Percentiles rank a stretch among this genome's conserved stretches.
These are phyloP conservation scores for Saccharomycopsis amapae DNA, from an alignment of 805 yeast genomes.

Conservation along the genomic window DNA sequence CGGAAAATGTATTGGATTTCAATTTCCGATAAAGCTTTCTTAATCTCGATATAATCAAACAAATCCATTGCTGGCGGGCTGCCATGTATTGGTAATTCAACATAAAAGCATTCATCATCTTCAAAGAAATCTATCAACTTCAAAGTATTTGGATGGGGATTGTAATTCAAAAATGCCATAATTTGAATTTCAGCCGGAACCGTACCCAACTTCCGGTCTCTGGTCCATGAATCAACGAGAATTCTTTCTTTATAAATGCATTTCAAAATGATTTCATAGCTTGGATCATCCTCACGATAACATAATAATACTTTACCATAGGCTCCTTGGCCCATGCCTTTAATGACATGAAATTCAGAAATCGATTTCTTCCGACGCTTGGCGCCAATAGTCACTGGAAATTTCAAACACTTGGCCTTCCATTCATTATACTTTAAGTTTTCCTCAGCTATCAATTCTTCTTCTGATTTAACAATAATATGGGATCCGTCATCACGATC, in stretches of 20 bases:
- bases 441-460: constrained; percentile 39
- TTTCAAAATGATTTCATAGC: constrained; percentile 70
- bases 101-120: constrained; percentile 80
- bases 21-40: constrained; percentile 68
- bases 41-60: constrained; percentile 85
- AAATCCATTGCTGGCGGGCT: constrained; percentile 84
- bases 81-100: constrained; percentile 90
- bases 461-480: constrained; percentile 30
- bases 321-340: constrained; percentile 92
- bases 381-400: constrained; percentile 50
- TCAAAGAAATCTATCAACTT: constrained; percentile 86
- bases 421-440: constrained; percentile 36
- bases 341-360: constrained; percentile 60
- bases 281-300: constrained; percentile 53
- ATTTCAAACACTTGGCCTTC: constrained; percentile 30
- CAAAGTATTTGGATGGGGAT: constrained; percentile 85
- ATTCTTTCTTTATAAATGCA: constrained; percentile 89
- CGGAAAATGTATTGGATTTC: constrained; percentile 74
- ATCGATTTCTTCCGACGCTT: constrained; percentile 65
- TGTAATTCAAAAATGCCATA: constrained; percentile 68
- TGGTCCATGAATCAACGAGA: constrained; percentile 94
- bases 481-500: constrained; percentile 1
- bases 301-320: constrained; percentile 90
- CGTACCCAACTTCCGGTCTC: constrained; percentile 86
- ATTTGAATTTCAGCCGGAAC: constrained; percentile 95